Evolutionary conservation across 2,329 filamentous ascomycete genomes (phyloP).

Genomic region (Dendrostoma leiphaemia): DNA sequence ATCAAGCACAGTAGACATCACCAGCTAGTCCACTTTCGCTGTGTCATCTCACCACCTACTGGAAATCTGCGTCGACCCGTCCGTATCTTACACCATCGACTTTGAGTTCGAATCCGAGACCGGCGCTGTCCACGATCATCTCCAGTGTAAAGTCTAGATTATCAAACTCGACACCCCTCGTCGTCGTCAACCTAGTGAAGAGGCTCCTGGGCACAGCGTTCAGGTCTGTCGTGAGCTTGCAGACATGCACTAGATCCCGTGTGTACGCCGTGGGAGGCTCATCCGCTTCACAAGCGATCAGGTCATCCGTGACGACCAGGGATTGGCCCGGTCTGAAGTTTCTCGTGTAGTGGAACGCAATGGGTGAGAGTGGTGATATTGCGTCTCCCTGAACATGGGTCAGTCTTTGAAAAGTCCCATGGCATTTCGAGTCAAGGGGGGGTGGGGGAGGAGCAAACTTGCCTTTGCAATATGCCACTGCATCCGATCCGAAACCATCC

Average conservation of each 20-base stretch:
- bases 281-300: slow-evolving; percentile 73
- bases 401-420: neutral
- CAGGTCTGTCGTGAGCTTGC: slow-evolving; percentile 77
- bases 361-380: slow-evolving; percentile 69
- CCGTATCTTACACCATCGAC: slow-evolving; percentile 78
- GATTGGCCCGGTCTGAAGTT: slow-evolving; percentile 80
- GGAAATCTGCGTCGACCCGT: slow-evolving; percentile 74
- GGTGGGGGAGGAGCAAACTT: too few relatives aligned
- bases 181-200: slow-evolving; percentile 75
- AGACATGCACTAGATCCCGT: slow-evolving; percentile 67
- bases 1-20: neutral
- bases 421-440: too few relatives aligned
- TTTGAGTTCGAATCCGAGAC: slow-evolving; percentile 73
- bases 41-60: slow-evolving; percentile 46
- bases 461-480: slow-evolving; percentile 83
- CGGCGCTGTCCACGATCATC: slow-evolving; percentile 78
- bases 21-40: neutral
- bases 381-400: slow-evolving; percentile 68
- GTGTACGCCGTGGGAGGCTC: slow-evolving; percentile 60
- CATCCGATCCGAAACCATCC: slow-evolving; percentile 83
- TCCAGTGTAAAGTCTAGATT: slow-evolving; percentile 80
- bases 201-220: slow-evolving; percentile 70
- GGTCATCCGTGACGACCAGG: slow-evolving; percentile 74
- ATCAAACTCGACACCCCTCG: slow-evolving; percentile 76
- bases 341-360: slow-evolving; percentile 82